Base-by-base conservation (phyloP, 768 basidiomycete species). In the Mycena vitilis region DNA sequence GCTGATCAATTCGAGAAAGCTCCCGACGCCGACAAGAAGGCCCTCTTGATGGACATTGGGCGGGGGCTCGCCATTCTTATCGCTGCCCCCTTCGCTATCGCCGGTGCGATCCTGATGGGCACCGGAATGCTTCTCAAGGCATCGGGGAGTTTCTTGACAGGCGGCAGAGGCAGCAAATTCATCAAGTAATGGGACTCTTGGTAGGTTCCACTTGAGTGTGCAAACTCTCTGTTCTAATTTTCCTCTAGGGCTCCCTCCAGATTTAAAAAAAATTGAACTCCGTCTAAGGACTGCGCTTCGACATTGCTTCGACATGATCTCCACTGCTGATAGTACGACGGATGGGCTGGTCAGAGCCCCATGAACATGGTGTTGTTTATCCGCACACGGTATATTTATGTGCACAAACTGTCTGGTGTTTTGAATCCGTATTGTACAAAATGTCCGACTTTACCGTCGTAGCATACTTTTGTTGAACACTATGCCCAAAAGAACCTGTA, bases 1-100 rank as follows among this genome's bases (percentile, higher is more conserved):
- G 70, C 70, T 12, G 51, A 56, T 2, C 63, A 53, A 9, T 68
- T 71, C 48, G 66, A 71, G 44, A 64, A 40, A 22, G 69, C 69
- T 1, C 63, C 70, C 48, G 63, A 60, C 5, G 2, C 47, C 6
- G 59, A 71, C 36, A 71, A 68, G 47, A 59, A 49, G 23, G 51
- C 45, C 6, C 52, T 68, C 5, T 48, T 71, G 30, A 16, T 2
- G 20, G 66, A 71, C 52, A 49, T 71, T 34, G 66, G 22, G 15
- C 20, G 54, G 13, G 66, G 62, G n/a, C 37, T 71, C 10, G 66
- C 40, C 16, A 54, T 66, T 30, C 44, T 72, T n/a, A 40, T 69
- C 22, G 67, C 65, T n/a, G 60, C 67, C 1, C 67, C 68, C 7
- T 63, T 72, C 16, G 60, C 68, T 6, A 66, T 69, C 12, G 23